Evolutionary conservation across 2,329 filamentous ascomycete genomes (phyloP).

Genomic region (Botrytis tulipae): DNA sequence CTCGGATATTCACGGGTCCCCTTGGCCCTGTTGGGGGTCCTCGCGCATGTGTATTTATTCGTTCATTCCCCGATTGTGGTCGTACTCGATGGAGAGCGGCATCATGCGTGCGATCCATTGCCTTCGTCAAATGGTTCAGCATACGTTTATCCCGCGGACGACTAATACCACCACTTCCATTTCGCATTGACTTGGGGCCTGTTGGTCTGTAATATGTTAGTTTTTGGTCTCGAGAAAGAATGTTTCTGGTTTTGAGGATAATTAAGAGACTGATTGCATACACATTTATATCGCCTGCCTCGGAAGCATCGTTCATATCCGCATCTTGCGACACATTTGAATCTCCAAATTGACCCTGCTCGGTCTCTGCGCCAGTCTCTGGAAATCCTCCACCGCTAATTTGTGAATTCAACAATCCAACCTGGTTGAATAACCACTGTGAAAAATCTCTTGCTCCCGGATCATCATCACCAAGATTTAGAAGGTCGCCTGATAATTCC

Average conservation of each 20-base stretch:
- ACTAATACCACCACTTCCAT: constrained; percentile 48
- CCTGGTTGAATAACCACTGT: constrained; percentile 89
- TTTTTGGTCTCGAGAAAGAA: constrained; percentile 20
- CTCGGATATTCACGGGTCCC: constrained; percentile 43
- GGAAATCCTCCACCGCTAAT: constrained; percentile 48
- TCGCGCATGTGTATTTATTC: constrained; percentile 76
- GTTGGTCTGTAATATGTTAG: constrained; percentile 69
- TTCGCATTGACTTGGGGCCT: constrained; percentile 92
- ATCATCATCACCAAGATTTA: constrained; percentile 80
- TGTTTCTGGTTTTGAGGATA: neutral
- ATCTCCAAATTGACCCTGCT: constrained; percentile 57
- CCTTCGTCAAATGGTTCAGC: constrained; percentile 79
- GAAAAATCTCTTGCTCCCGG: constrained; percentile 80
- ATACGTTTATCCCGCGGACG: constrained; percentile 74
- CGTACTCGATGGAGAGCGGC: constrained; percentile 78
- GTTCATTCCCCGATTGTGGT: constrained; percentile 66
- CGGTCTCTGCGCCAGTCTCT: constrained; percentile 21
- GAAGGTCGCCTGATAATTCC: constrained; percentile 84
- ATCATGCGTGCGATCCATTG: constrained; percentile 75
- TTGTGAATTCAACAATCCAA: constrained; percentile 64
- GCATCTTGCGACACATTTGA: constrained; percentile 57
- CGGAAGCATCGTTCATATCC: constrained; percentile 64
- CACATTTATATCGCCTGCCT: constrained; percentile 52
- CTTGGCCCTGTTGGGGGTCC: constrained; percentile 71
- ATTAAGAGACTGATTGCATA: constrained; percentile 45